These are phyloP conservation scores for Vicia villosa DNA, from an alignment of 306 rosid genomes.

Conservation along the genomic window DNA sequence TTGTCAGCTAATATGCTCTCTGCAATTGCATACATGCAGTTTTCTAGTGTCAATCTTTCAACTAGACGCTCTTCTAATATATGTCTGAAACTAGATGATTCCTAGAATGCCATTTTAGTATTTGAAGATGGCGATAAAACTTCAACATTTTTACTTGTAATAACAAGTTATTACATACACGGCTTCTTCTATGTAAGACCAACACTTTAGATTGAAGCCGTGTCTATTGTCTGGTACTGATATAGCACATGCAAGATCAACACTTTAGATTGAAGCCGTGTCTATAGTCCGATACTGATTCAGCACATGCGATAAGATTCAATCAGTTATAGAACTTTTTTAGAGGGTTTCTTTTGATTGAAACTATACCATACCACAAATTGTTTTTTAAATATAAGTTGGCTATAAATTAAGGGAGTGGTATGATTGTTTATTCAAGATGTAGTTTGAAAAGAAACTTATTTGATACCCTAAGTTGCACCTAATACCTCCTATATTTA, in stretches of 20 bases:
- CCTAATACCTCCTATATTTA: too few species aligned
- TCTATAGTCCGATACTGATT: neutral
- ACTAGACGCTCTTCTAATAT: constrained; percentile 10
- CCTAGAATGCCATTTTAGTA: constrained; percentile 12
- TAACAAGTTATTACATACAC: constrained; percentile 6
- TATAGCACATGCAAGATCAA: neutral
- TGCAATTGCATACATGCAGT: neutral
- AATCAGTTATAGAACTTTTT: neutral
- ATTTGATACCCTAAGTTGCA: too few species aligned
- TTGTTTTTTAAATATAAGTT: too few species aligned
- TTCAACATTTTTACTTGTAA: constrained; percentile 26
- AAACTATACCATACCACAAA: too few species aligned
- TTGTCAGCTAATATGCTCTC: constrained; percentile 28
- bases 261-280: neutral
- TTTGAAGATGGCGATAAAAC: neutral
- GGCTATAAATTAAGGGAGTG: too few species aligned
- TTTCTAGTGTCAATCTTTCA: constrained; percentile 14
- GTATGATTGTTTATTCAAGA: too few species aligned
- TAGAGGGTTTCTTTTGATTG: too few species aligned
- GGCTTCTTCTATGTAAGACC: neutral
- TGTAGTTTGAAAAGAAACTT: too few species aligned
- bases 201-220: neutral
- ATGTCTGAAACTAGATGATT: constrained; percentile 21
- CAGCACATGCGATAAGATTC: neutral
- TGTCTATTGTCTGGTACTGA: neutral